Conservation (phyloP, 768 basidiomycete species). For the Kwoniella pini region DNA sequence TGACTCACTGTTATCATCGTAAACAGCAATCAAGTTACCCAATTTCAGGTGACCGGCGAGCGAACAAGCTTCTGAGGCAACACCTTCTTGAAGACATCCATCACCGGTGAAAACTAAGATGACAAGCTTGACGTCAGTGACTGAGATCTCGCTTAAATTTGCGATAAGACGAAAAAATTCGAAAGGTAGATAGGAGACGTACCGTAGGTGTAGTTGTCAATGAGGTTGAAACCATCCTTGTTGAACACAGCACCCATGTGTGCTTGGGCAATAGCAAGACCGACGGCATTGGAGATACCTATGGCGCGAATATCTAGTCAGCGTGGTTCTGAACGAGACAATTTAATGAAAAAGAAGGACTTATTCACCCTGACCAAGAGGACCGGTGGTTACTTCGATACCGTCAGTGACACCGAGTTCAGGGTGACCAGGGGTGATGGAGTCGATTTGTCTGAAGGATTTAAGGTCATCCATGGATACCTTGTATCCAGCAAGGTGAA, state of each 20-base stretch:
- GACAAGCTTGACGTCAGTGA: constrained; percentile 54
- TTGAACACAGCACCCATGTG: constrained; percentile 89
- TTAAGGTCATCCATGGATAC: constrained; percentile 90
- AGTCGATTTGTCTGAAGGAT: constrained; percentile 85
- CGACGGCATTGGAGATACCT: constrained; percentile 89
- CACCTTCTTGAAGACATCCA: constrained; percentile 96
- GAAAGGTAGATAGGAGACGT: constrained; percentile 1
- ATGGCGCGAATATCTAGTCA: background rate
- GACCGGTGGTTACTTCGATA: constrained; percentile 84
- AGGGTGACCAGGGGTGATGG: constrained; percentile 90
- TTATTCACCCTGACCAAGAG: constrained; percentile 71
- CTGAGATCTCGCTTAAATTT: constrained; percentile 15
- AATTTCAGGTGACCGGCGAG: constrained; percentile 91
- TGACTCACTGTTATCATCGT: constrained; percentile 88
- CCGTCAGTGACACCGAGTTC: constrained; percentile 72
- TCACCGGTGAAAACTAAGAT: constrained; percentile 71
- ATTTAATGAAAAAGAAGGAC: no score
- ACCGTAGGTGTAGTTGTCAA: constrained; percentile 90
- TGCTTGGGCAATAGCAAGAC: constrained; percentile 88
- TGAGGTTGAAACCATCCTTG: constrained; percentile 71
- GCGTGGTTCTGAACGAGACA: no score
- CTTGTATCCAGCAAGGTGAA: constrained; percentile 90
- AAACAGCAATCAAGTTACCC: constrained; percentile 88
- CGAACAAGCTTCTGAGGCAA: constrained; percentile 86
- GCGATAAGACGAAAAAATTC: background rate